Base-by-base conservation (phyloP, 176 grass and related monocot genomes). In the Lolium perenne region DNA sequence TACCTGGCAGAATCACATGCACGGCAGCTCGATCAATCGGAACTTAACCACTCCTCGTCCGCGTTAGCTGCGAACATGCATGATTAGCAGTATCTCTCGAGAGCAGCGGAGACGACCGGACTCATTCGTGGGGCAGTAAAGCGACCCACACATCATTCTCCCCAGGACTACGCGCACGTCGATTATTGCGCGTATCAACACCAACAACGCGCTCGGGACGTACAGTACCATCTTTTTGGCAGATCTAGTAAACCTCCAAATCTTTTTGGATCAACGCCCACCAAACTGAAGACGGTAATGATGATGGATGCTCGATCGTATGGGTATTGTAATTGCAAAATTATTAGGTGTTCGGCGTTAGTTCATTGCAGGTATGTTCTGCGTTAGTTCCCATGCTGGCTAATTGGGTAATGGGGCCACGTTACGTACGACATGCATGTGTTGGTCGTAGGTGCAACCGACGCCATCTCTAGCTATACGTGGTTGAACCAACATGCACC, bases 191-290 rank as follows among this genome's bases (percentile, higher is more conserved):
- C 71, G 2, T 7, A 83, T 68, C 65, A 77, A 48, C 63, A n/a
- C 3, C 54, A 56, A 66, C 63, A 66, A 25, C 2, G 13, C 25
- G 38, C 63, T 66, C 26, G 14, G 26, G 7, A 16, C 13, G 82
- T 56, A 21, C 76, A 65, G 67, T 89, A 84, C 82, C n/a, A 14
- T 32, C 82, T 71, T 49, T 41, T 13, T 21, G 57, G 6, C 83
- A 80, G 82, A 81, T 82, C 38, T 29, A 51, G 70, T 77, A 41
- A 85, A 85, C 50, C 23, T 70, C 38, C 41, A 60, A 67, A 90
- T 90, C 88, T 82, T 90, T 58, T 78, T 86, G 69, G 78, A 90
- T 81, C 1, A 38, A 76, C 47, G 15, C n/a, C 54, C 63, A 38
- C 16, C 63, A 38, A 32, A 40, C 6, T 16, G 25, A 80, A 67